Base-by-base conservation (phyloP, 805 yeast genomes). In the Sungouiella thailandica region DNA sequence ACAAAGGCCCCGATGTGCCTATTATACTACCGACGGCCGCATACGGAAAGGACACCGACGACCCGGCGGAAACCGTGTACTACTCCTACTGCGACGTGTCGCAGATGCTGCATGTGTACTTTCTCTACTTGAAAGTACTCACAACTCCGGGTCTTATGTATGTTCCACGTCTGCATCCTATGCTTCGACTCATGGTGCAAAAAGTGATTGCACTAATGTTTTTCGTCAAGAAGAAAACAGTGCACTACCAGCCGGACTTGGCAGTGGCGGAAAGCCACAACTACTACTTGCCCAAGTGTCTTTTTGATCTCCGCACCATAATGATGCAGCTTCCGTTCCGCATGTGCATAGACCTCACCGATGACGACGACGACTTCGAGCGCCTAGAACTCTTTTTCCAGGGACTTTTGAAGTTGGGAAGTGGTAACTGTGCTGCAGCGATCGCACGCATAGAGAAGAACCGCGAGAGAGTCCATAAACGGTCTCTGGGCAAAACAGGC, bases 1-100 rank as follows among this genome's bases (percentile, higher is more conserved):
- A 37, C 27, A 28, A 39, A 12, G 40, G 37, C 18, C 14, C 19
- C 3, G 26, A 31, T 7, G 19, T 16, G 9, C 39, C 41, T 8
- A 31, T 43, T 8, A 19, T 33, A 11, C 33, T 45, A 12, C 50
- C 52, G 13, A 28, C 17, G 2, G 35, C 41, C n/a, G 50, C 44
- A 2, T 47, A 46, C 27, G 49, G 44, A 5, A 17, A 28, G 10
- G 47, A 46, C 24, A n/a, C 30, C 13, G 41, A 35, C n/a, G 32
- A 32, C 3, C 8, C 16, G 15, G 17, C 17, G 14, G 31, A 12
- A n/a, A 34, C 31, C n/a, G 29, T 17, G 6, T 39, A 35, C 35
- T 50, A 47, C 37, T 53, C 59, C 25, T 52, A 55, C 52, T 52
- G 46, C 20, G 60, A 55, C 29, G 43, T 49, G 13, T 46, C 47